A percentile compares a stretch with the other conserved stretches of the same genome.
phyloP scores from a whole-genome alignment of 169 alveolate genomes.

The Plasmodium berghei region DNA sequence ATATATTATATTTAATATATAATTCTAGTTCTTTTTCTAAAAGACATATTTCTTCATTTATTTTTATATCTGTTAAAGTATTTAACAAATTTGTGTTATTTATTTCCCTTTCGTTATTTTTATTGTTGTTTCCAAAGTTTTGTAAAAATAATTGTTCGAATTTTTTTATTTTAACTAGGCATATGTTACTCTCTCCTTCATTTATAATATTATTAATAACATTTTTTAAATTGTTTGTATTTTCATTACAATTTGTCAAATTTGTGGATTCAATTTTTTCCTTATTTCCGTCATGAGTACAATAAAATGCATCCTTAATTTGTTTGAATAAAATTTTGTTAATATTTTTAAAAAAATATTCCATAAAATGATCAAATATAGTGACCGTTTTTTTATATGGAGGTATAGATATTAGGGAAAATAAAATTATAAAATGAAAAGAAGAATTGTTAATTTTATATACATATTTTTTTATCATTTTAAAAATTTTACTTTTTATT shows the following conservation, averaged over 20 bases:
- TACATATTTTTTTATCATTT: slow-evolving; percentile 13
- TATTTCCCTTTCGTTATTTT: background rate
- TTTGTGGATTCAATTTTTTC: background rate
- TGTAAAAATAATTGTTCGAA: slow-evolving; percentile 25
- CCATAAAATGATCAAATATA: slow-evolving; percentile 17
- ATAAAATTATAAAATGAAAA: slow-evolving; percentile 27
- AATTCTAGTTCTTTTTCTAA: slow-evolving; percentile 20
- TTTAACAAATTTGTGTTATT: background rate
- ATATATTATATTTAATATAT: slow-evolving; percentile 26
- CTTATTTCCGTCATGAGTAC: background rate
- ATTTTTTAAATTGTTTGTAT: slow-evolving; percentile 11
- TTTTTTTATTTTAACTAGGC: slow-evolving; percentile 21
- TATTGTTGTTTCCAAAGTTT: background rate
- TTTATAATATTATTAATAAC: slow-evolving; percentile 13
- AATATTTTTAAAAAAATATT: slow-evolving; percentile 21
- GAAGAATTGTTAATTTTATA: slow-evolving; percentile 41
- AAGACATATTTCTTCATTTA: slow-evolving; percentile 13
- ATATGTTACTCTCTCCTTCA: slow-evolving; percentile 20
- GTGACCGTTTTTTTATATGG: slow-evolving; percentile 20
- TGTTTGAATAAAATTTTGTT: slow-evolving; percentile 37
- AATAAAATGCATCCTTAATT: slow-evolving; percentile 1
- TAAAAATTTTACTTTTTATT: slow-evolving; percentile 41
- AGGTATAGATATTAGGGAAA: slow-evolving; percentile 37
- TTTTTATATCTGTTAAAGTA: slow-evolving; percentile 19
- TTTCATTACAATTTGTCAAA: background rate